Evolutionary conservation across 1,284 basidiomycete genomes (phyloP).

Genomic region (Cryptococcus sp.): DNA sequence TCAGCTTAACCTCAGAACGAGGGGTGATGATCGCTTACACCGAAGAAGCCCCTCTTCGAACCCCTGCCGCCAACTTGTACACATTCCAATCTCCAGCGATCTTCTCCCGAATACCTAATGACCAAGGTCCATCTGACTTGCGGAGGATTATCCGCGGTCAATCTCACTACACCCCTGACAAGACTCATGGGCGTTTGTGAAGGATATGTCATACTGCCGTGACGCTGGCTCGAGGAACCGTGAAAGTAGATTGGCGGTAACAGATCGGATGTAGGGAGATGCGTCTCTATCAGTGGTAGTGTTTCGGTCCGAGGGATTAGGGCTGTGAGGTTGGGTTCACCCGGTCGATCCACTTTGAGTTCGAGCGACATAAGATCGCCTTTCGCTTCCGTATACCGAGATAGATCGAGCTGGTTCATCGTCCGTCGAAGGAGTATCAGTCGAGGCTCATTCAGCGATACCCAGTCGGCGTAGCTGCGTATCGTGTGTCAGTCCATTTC

Average conservation of each 20-base stretch:
- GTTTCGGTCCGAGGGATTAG: neutral
- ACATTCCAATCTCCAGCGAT: conserved; percentile 42
- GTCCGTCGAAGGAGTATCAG: conserved; percentile 18
- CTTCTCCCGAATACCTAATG: conserved; percentile 40
- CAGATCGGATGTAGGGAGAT: conserved; percentile 30
- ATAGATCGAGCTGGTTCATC: conserved; percentile 30
- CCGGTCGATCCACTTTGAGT: conserved; percentile 17
- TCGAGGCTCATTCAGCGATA: conserved; percentile 39
- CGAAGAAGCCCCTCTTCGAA: conserved; percentile 42
- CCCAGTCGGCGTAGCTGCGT: conserved; percentile 45
- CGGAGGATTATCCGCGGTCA: conserved; percentile 46
- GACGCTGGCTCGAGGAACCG: conserved; percentile 23
- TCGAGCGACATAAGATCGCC: conserved; percentile 44
- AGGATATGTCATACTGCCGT: conserved; percentile 9
- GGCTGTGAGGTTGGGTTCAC: neutral
- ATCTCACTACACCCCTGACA: conserved; percentile 36
- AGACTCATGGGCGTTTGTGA: conserved; percentile 16
- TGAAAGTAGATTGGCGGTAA: conserved; percentile 43
- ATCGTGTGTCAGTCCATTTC: neutral
- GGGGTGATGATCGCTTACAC: conserved; percentile 24
- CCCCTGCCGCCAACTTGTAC: conserved; percentile 45
- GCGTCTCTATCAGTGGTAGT: conserved; percentile 25
- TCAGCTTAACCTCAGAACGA: neutral
- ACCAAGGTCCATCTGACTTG: conserved; percentile 48
- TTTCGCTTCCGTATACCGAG: conserved; percentile 41